Conservation (phyloP, 768 basidiomycete genomes). For the Suillus weaverae region DNA sequence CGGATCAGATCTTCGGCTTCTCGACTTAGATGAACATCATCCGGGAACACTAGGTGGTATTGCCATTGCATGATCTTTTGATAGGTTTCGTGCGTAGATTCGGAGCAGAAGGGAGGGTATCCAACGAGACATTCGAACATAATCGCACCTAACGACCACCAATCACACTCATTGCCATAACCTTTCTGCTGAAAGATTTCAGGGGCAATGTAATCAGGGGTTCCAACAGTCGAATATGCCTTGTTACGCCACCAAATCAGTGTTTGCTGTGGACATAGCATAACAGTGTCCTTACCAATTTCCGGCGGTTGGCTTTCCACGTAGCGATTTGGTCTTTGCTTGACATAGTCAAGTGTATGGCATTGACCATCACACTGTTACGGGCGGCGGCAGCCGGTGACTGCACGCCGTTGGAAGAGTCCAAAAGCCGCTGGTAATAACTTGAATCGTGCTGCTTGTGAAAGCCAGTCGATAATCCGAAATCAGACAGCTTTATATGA, state of each 20-base stretch:
- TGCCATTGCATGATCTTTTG: conserved; percentile 97
- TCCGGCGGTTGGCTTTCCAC: conserved; percentile 98
- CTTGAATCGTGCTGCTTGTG: conserved; percentile 96
- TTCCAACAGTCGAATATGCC: conserved; percentile 98
- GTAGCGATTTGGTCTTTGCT: conserved; percentile 93
- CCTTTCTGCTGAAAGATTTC: conserved; percentile 96
- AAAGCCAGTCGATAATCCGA: conserved; percentile 98
- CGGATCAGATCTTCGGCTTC: conserved; percentile 90
- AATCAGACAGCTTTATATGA: conserved; percentile 97
- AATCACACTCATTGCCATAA: conserved; percentile 98
- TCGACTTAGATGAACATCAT: conserved; percentile 88
- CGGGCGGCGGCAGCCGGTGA: conserved; percentile 52
- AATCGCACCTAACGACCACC: conserved; percentile 99
- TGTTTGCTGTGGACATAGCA: neutral
- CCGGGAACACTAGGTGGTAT: conserved; percentile 83
- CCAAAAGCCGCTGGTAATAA: conserved; percentile 90
- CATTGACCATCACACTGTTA: conserved; percentile 97
- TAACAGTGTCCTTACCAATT: conserved; percentile 61
- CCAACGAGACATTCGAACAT: conserved; percentile 98
- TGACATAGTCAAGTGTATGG: conserved; percentile 94
- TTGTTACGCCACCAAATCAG: conserved; percentile 27
- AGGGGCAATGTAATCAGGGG: conserved; percentile 95
- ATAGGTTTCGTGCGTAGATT: conserved; percentile 96
- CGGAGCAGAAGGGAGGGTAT: conserved; percentile 95
- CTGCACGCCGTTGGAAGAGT: conserved; percentile 51